These are phyloP conservation scores for Datura wrightii DNA, from an alignment of 257 asterid genomes.

Conservation along the genomic window DNA sequence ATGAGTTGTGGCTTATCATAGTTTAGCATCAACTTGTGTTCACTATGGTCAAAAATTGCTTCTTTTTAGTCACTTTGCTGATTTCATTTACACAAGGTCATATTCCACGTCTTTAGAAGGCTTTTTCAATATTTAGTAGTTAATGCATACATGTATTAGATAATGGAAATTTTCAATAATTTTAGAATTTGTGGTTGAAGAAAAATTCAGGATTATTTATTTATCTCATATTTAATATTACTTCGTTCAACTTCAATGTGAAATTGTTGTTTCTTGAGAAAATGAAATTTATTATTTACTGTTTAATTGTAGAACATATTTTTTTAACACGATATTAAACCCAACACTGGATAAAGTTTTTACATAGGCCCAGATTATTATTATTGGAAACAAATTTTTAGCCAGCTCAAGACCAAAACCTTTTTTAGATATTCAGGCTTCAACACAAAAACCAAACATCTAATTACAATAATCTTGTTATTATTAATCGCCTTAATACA, in stretches of 20 bases:
- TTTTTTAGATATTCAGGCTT: neutral
- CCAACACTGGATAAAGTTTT: conserved; percentile 3
- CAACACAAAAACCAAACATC: neutral
- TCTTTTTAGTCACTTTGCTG: neutral
- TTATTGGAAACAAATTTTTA: neutral
- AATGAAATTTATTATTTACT: neutral
- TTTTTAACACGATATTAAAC: neutral
- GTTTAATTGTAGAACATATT: neutral
- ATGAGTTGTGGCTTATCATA: neutral
- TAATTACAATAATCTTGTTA: neutral
- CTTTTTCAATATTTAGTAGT: neutral
- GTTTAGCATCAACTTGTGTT: neutral
- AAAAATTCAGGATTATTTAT: neutral
- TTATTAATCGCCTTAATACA: neutral
- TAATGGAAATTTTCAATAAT: neutral
- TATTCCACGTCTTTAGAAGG: neutral
- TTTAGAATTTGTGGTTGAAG: neutral
- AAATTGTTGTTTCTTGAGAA: neutral
- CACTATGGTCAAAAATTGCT: neutral
- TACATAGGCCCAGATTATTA: conserved; percentile 5
- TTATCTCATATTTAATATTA: neutral
- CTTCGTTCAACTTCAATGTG: neutral
- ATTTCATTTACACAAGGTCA: neutral
- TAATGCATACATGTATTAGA: neutral
- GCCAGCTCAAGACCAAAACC: conserved; percentile 15